Base-by-base conservation (phyloP, 257 asterid genomes). In the Rehmannia glutinosa region DNA sequence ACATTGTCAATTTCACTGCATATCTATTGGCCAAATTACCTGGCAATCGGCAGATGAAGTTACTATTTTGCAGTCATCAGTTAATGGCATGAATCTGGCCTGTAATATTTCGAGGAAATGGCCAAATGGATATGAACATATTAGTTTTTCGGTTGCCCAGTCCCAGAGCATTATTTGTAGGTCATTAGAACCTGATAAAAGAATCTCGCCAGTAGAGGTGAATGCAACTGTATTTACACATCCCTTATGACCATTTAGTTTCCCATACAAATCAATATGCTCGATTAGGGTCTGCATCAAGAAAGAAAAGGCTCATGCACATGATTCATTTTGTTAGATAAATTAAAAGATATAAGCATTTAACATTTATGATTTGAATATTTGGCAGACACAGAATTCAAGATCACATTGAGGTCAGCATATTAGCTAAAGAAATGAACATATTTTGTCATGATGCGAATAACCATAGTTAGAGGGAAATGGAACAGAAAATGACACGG, bases 151-250 rank as follows among this genome's bases (percentile, higher is more conserved):
- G 2, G 80, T 61, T 30, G 81, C 81, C 96, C 97, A 91, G 27
- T 90, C 88, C 97, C 97, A 90, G 21, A 88, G 78, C 73, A 74
- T 88, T 62, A 90, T 75, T 68, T 76, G 80, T 24, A 65, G 77
- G 75, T 88, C 96, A 81, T 90, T 95, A 33, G 96, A 84, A 64
- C 97, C 96, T 15, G 97, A 90, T 64, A 81, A 88, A 45, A 90
- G 86, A 68, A 79, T 57, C 51, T 88, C 92, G 8, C 97, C 97
- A 1, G 20, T 45, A 5, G 51, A 13, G 51, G 13, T 45, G 51
- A 45, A 45, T 45, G 23, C 51, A 0, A 45, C 20, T 5, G 51
- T 45, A 45, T 13, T 15, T 10, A 45, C 51, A 1, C 17, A 2
- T 45, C 21, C 8, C 51, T 2, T 45, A 11, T 13, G 21, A 45